These are phyloP conservation scores for Umbelopsis sp. DNA, from an alignment of 192 early-diverging fungal genomes.

Conservation along the genomic window DNA sequence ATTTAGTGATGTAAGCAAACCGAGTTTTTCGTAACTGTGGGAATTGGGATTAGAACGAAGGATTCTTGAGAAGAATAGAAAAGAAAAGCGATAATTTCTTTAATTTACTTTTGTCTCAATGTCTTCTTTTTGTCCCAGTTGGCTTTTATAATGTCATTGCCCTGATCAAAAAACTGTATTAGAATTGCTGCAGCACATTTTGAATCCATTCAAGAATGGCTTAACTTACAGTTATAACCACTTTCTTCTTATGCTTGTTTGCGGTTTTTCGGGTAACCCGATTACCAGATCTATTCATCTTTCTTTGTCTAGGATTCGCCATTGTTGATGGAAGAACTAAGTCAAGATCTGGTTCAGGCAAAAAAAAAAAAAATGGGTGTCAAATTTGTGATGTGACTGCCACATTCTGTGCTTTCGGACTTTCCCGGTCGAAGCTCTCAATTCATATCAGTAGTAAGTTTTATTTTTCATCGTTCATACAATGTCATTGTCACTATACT, in stretches of 20 bases:
- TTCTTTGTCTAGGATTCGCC: conserved; percentile 68
- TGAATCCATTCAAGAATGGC: conserved; percentile 13
- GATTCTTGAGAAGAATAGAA: too few species aligned
- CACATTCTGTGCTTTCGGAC: too few species aligned
- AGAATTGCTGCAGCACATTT: not conserved
- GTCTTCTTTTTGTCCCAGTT: conserved; percentile 73
- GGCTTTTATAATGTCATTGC: conserved; percentile 61
- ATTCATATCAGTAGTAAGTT: too few species aligned
- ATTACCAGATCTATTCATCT: conserved; percentile 62
- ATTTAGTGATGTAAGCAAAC: conserved; percentile 68
- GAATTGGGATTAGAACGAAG: too few species aligned
- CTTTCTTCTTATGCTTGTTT: conserved; percentile 63
- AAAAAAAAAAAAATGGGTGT: conserved; percentile 5
- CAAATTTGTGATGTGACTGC: not conserved
- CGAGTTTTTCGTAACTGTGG: conserved; percentile 65
- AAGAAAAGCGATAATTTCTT: too few species aligned
- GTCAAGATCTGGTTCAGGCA: not conserved
- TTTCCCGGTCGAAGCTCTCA: too few species aligned
- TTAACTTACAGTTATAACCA: conserved; percentile 50
- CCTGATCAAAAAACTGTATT: conserved; percentile 29
- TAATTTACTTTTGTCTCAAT: conserved; percentile 70
- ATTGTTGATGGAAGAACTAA: conserved; percentile 36
- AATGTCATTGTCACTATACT: too few species aligned
- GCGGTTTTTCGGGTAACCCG: conserved; percentile 64
- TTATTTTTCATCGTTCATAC: too few species aligned